Conservation (phyloP, 192 early-diverging fungal species). For the Backusella morwellensis region DNA sequence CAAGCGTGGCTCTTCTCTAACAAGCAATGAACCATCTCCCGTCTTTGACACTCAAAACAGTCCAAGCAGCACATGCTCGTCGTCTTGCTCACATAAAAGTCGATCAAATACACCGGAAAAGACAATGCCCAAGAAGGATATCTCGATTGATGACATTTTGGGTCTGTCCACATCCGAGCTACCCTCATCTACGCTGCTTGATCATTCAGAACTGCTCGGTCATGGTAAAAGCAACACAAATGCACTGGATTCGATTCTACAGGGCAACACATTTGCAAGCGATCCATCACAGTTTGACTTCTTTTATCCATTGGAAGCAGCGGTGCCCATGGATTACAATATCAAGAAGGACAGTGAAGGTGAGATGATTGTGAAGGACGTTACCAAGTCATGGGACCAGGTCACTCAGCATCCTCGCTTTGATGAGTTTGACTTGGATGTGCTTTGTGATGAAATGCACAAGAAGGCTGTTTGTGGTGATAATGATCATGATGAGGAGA, state of each 20-base stretch:
- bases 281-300: neutral
- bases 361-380: neutral
- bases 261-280: neutral
- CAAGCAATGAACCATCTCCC: neutral
- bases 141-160: neutral
- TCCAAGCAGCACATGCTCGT: neutral
- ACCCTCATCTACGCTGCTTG: neutral
- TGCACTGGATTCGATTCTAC: neutral
- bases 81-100: neutral
- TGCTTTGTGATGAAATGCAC: conserved; percentile 51
- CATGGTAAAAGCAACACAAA: neutral
- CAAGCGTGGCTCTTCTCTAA: neutral
- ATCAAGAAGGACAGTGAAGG: neutral
- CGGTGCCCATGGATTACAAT: neutral
- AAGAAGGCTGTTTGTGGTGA: conserved; percentile 51
- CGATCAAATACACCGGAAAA: neutral
- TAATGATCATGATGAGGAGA: neutral
- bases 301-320: neutral
- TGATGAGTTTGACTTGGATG: conserved; percentile 56
- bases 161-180: neutral
- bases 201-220: neutral
- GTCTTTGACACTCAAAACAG: neutral
- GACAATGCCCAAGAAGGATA: neutral
- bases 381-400: conserved; percentile 49
- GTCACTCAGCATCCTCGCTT: conserved; percentile 52